A percentile compares a stretch with the other conserved stretches of the same genome.
phyloP scores from a whole-genome alignment of 2,329 filamentous ascomycete species.

The Fusarium mundagurra region DNA sequence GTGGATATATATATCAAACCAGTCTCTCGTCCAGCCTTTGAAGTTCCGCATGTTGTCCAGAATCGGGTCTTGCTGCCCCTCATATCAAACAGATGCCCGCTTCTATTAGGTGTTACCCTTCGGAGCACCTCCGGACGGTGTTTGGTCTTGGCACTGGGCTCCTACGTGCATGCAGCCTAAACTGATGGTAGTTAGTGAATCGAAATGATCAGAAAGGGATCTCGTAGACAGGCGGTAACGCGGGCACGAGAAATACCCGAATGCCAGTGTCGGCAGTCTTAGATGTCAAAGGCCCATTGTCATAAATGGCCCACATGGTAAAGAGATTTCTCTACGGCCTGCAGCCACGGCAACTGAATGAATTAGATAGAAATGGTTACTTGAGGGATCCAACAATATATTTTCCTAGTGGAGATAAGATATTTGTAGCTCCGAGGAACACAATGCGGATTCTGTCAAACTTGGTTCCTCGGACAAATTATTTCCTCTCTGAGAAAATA shows the following conservation, averaged over 20 bases:
- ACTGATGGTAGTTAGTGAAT: neutral
- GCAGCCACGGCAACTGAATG: neutral
- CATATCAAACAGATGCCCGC: neutral
- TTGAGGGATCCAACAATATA: too few species aligned
- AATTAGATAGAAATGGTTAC: neutral
- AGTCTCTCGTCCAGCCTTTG: neutral
- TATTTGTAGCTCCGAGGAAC: neutral
- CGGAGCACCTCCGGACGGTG: constrained; percentile 11
- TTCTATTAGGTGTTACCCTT: neutral
- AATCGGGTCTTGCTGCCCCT: neutral
- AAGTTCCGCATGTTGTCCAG: neutral
- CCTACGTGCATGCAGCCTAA: neutral
- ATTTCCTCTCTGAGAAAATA: neutral
- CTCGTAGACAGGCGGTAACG: neutral
- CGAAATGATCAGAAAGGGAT: neutral
- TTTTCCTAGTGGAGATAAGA: neutral
- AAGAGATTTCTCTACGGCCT: neutral
- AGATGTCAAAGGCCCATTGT: neutral
- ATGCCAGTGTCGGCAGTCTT: neutral
- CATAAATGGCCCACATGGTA: neutral
- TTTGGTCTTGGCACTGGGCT: neutral
- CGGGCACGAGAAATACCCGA: neutral
- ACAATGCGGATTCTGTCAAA: neutral
- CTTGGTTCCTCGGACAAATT: neutral
- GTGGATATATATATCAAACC: neutral